A percentile compares a stretch with the other conserved stretches of the same genome.
phyloP scores from a whole-genome alignment of 1,284 basidiomycete genomes.

The Porodaedalea pini region DNA sequence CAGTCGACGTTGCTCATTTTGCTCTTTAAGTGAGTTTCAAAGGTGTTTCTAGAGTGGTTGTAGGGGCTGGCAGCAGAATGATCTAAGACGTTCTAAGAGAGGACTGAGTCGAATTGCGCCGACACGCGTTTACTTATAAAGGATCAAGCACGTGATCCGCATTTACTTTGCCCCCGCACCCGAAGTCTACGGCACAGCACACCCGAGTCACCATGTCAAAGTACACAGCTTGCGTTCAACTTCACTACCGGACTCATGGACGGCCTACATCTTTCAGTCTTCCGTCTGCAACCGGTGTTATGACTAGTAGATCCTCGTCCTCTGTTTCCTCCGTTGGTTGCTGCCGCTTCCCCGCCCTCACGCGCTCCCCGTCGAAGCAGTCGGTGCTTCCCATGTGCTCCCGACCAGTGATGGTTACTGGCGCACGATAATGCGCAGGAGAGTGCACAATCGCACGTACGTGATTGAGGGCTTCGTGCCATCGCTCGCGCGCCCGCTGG shows the following conservation, averaged over 20 bases:
- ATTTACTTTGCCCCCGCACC: conserved; percentile 8
- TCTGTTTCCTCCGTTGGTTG: conserved; percentile 4
- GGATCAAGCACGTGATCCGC: neutral
- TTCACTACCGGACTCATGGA: neutral
- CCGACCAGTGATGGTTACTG: conserved; percentile 53
- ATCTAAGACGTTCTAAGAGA: neutral
- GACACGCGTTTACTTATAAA: neutral
- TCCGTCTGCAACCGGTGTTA: conserved; percentile 15
- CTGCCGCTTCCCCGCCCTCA: conserved; percentile 28
- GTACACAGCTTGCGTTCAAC: neutral
- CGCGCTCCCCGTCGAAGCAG: conserved; percentile 58
- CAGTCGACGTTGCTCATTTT: conserved; percentile 58
- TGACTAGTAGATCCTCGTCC: conserved; percentile 14
- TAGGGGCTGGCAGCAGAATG: neutral
- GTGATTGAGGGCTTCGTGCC: conserved; percentile 45
- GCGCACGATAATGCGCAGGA: conserved; percentile 53
- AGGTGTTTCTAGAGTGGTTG: neutral
- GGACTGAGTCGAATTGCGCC: neutral
- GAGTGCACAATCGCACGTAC: conserved; percentile 49
- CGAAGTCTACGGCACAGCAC: conserved; percentile 7
- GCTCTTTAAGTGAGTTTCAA: neutral
- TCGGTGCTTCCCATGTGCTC: conserved; percentile 82
- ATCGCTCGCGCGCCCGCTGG: conserved; percentile 33
- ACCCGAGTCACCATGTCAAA: neutral
- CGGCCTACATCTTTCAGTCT: conserved; percentile 19